These are phyloP conservation scores for Aegle marmelos DNA, from an alignment of 345 rosid species.

Conservation along the genomic window DNA sequence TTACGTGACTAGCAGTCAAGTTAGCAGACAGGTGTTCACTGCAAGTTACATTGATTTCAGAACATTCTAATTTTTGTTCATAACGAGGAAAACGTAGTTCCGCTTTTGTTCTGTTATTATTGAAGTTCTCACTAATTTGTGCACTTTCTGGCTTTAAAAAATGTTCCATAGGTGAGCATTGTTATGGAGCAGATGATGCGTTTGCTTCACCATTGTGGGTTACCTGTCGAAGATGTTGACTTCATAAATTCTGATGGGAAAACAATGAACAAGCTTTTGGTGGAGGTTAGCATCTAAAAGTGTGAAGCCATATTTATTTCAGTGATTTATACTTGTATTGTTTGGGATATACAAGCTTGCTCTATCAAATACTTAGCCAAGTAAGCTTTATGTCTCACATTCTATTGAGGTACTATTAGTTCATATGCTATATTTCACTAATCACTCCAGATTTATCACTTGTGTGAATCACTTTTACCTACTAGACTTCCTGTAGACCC, in stretches of 20 bases:
- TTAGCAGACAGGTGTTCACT: background rate
- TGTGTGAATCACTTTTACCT: background rate
- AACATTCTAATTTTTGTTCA: background rate
- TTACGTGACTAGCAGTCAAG: background rate
- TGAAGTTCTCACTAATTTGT: background rate
- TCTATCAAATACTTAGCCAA: background rate
- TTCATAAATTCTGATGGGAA: constrained; percentile 92
- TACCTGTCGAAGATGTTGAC: constrained; percentile 92
- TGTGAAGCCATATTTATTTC: background rate
- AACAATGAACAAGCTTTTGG: constrained; percentile 80
- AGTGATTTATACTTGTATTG: background rate
- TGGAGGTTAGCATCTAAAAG: constrained; percentile 56
- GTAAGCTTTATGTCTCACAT: background rate
- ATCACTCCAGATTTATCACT: background rate
- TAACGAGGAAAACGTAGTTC: background rate
- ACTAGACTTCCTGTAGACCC: background rate
- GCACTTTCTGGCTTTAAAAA: constrained; percentile 5
- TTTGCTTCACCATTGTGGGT: constrained; percentile 82
- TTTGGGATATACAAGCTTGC: background rate
- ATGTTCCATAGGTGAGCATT: constrained; percentile 62
- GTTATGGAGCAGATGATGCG: constrained; percentile 99
- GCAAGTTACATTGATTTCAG: background rate
- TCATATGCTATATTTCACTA: background rate
- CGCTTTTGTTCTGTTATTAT: background rate
- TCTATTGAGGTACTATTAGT: background rate